These are phyloP conservation scores for Phlebopus sp. DNA, from an alignment of 1,284 basidiomycete species.

Conservation along the genomic window DNA sequence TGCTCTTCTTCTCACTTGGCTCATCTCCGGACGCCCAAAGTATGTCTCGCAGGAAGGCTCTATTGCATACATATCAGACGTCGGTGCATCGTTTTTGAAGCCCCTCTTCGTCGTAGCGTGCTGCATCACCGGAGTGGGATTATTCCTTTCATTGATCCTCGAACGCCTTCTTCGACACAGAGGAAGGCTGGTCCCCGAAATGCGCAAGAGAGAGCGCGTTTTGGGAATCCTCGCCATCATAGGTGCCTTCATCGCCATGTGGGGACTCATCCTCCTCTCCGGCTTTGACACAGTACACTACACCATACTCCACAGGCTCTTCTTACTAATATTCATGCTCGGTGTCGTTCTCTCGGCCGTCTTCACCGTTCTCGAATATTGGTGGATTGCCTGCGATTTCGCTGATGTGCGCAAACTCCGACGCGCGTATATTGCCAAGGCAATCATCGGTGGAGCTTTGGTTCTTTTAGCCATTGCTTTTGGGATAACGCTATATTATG, in stretches of 20 bases:
- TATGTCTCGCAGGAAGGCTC: conserved; percentile 49
- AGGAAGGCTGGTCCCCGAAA: conserved; percentile 58
- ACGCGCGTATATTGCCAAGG: conserved; percentile 61
- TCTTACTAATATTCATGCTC: conserved; percentile 62
- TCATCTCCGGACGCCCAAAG: conserved; percentile 44
- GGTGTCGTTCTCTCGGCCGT: conserved; percentile 66
- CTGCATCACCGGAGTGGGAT: conserved; percentile 56
- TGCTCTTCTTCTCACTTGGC: conserved; percentile 68
- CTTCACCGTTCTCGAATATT: conserved; percentile 69
- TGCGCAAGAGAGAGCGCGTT: conserved; percentile 54
- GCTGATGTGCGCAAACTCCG: conserved; percentile 43
- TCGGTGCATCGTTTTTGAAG: conserved; percentile 67
- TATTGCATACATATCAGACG: conserved; percentile 72
- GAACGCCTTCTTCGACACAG: conserved; percentile 64
- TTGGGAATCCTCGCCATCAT: conserved; percentile 55
- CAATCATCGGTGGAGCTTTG: conserved; percentile 52
- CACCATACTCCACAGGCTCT: conserved; percentile 49
- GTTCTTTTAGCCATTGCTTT: conserved; percentile 63
- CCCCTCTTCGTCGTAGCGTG: conserved; percentile 68
- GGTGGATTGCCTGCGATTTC: conserved; percentile 62
- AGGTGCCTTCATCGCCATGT: conserved; percentile 57
- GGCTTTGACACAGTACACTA: conserved; percentile 64
- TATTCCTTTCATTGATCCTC: conserved; percentile 55
- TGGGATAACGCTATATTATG: conserved; percentile 47
- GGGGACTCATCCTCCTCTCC: conserved; percentile 57